A percentile compares a stretch with the other conserved stretches of the same genome.
These are phyloP conservation scores for Umbilicus rupestris DNA, from an alignment of 164 flowering plant species.

Conservation along the genomic window DNA sequence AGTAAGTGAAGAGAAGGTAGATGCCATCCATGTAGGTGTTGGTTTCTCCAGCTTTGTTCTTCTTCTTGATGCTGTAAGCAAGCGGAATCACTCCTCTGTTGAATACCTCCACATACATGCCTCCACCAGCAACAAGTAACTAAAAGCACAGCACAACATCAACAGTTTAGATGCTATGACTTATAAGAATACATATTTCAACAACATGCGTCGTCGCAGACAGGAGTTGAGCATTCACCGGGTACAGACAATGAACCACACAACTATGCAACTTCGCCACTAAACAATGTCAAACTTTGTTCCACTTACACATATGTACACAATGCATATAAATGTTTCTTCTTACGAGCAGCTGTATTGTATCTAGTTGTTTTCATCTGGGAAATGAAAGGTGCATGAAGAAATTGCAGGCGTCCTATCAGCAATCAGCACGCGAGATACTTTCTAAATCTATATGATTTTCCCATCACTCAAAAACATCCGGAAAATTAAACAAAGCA, in stretches of 20 bases:
- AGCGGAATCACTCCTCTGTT: constrained; percentile 93
- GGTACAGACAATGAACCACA: not conserved
- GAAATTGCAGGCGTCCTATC: too few species aligned
- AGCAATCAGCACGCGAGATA: too few species aligned
- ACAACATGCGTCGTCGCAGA: not conserved
- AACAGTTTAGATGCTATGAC: not conserved
- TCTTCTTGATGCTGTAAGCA: constrained; percentile 78
- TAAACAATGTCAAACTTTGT: too few species aligned
- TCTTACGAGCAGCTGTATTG: too few species aligned
- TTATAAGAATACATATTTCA: not conserved
- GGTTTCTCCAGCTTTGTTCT: constrained; percentile 77
- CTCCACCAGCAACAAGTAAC: constrained; percentile 95
- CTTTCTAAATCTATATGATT: too few species aligned
- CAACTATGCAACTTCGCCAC: not conserved
- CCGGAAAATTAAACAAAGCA: too few species aligned
- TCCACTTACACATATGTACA: too few species aligned
- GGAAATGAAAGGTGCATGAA: too few species aligned
- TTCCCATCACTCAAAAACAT: too few species aligned
- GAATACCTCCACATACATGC: constrained; percentile 90
- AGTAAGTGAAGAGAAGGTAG: constrained; percentile 86
- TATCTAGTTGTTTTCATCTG: too few species aligned
- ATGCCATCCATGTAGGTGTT: constrained; percentile 93
- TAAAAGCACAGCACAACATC: constrained; percentile 24
- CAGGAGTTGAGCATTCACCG: not conserved
- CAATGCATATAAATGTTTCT: too few species aligned